A percentile compares a stretch with the other conserved stretches of the same genome.
Conservation (phyloP, 2,329 filamentous ascomycete genomes). For the Sclerotinia subarctica region DNA sequence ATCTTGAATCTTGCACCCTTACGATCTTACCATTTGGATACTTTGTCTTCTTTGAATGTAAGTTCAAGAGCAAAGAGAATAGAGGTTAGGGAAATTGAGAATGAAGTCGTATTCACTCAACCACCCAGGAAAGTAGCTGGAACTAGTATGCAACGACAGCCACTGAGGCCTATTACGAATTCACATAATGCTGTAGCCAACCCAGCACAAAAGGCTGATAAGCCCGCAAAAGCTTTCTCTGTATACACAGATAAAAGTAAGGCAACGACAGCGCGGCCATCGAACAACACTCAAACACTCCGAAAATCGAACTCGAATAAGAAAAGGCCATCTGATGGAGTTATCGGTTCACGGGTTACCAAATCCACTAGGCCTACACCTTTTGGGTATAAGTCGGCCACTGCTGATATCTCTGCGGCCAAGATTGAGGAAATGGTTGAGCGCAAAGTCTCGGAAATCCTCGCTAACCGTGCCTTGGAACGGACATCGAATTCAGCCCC, state of each 20-base stretch:
- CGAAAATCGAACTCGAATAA: slow-evolving; percentile 39
- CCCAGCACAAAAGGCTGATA: slow-evolving; percentile 56
- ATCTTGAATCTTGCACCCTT: slow-evolving; percentile 89
- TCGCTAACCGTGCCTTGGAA: slow-evolving; percentile 68
- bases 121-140: slow-evolving; percentile 56
- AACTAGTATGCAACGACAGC: slow-evolving; percentile 60
- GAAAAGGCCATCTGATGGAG: slow-evolving; percentile 38
- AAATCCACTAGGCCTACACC: slow-evolving; percentile 46
- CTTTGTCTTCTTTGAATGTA: slow-evolving; percentile 88
- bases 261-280: slow-evolving; percentile 40
- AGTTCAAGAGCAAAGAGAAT: slow-evolving; percentile 95
- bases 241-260: slow-evolving; percentile 78
- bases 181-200: slow-evolving; percentile 70
- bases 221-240: slow-evolving; percentile 78
- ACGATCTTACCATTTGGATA: slow-evolving; percentile 91
- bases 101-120: slow-evolving; percentile 85
- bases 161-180: slow-evolving; percentile 72
- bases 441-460: slow-evolving; percentile 83
- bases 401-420: slow-evolving; percentile 56
- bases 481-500: slow-evolving; percentile 48
- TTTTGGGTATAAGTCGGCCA: slow-evolving; percentile 32
- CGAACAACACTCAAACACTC: slow-evolving; percentile 29
- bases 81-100: slow-evolving; percentile 91
- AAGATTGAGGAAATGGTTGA: slow-evolving; percentile 90
- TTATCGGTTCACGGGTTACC: slow-evolving; percentile 42